These are phyloP conservation scores for Solioccasus polychromus DNA, from an alignment of 768 basidiomycete species.

Conservation along the genomic window DNA sequence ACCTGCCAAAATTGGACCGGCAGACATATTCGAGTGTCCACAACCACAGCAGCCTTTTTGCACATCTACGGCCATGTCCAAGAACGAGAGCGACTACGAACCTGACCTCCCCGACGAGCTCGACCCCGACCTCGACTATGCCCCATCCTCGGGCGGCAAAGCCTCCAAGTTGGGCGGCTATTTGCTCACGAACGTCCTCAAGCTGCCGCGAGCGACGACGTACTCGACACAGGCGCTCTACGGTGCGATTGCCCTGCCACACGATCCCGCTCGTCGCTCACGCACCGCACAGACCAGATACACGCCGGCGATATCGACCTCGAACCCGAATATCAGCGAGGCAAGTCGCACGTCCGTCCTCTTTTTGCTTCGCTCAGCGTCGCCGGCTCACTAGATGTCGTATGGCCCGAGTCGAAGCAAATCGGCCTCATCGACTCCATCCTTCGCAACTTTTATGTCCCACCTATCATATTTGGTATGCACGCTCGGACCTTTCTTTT, in stretches of 20 bases:
- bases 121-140: slow-evolving; percentile 11
- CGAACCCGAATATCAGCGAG: slow-evolving; percentile 78
- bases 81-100: slow-evolving; percentile 25
- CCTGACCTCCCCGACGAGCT: slow-evolving; percentile 12
- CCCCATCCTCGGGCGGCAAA: background rate
- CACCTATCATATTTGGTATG: slow-evolving; percentile 75
- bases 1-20: no score
- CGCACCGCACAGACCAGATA: slow-evolving; percentile 53
- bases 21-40: no score
- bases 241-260: slow-evolving; percentile 32
- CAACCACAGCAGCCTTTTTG: no score
- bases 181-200: slow-evolving; percentile 44
- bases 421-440: slow-evolving; percentile 74
- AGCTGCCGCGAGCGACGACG: slow-evolving; percentile 56
- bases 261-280: no score
- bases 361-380: background rate
- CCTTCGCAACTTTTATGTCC: slow-evolving; percentile 76
- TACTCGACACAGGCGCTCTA: slow-evolving; percentile 63
- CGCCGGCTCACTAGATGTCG: slow-evolving; percentile 48
- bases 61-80: no score
- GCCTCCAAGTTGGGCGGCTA: slow-evolving; percentile 17
- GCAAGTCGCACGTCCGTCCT: slow-evolving; percentile 33
- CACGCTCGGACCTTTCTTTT: background rate
- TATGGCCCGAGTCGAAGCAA: slow-evolving; percentile 78
- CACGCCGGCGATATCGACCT: slow-evolving; percentile 61